Conservation (phyloP, 352 stramenopile species). For the Elongisporangium senticosum region DNA sequence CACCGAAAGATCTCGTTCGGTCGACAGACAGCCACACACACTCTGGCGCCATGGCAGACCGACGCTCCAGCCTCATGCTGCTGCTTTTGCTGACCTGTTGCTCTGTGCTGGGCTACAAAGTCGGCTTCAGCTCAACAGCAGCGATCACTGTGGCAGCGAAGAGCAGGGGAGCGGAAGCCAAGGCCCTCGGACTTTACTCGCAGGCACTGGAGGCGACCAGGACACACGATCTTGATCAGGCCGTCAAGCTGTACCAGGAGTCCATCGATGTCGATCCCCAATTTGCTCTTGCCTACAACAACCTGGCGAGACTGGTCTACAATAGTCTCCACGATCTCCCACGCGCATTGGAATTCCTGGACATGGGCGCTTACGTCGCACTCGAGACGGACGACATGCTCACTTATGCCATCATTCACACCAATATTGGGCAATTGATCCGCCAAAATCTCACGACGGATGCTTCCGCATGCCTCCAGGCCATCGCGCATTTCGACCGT, state of each 20-base stretch:
- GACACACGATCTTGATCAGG: slow-evolving; percentile 6
- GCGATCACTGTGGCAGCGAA: no score
- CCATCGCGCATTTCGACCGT: slow-evolving; percentile 56
- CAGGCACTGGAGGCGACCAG: no score
- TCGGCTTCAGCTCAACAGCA: no score
- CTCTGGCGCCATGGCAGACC: no score
- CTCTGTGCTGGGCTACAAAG: no score
- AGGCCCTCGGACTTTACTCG: no score
- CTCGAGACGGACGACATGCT: slow-evolving; percentile 23
- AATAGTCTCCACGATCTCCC: slow-evolving; percentile 12
- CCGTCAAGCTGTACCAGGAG: slow-evolving; percentile 31
- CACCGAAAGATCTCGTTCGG: no score
- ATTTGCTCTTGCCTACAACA: slow-evolving; percentile 67
- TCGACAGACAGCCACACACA: no score
- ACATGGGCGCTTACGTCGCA: slow-evolving; percentile 31
- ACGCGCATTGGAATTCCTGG: slow-evolving; percentile 32
- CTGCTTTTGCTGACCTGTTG: no score
- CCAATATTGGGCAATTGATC: slow-evolving; percentile 67
- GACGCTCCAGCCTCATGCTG: no score
- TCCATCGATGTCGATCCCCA: slow-evolving; percentile 44
- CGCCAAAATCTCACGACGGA: slow-evolving; percentile 25
- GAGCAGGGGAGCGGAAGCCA: no score
- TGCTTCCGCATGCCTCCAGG: slow-evolving; percentile 30
- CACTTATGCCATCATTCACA: slow-evolving; percentile 46
- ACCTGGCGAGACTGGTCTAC: slow-evolving; percentile 61